A percentile compares a stretch with the other conserved stretches of the same genome.
Evolutionary conservation across 1,284 basidiomycete genomes (phyloP).

Genomic region (Kwoniella shivajii): DNA sequence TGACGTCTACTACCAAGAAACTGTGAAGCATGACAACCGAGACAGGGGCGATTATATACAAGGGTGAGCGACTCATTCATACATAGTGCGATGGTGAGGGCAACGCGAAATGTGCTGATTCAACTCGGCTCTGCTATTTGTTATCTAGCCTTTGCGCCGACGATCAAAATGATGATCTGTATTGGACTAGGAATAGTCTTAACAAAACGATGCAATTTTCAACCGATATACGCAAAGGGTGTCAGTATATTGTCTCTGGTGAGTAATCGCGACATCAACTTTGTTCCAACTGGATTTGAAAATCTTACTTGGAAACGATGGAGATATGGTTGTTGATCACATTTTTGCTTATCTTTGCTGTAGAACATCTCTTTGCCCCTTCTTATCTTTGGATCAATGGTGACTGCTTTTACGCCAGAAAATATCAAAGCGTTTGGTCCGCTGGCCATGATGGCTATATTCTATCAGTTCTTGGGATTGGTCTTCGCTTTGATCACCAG

Average conservation of each 20-base stretch:
- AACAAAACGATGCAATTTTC: constrained; percentile 39
- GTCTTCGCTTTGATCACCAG: constrained; percentile 63
- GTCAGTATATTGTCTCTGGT: constrained; percentile 48
- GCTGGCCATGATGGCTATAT: constrained; percentile 35
- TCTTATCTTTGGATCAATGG: constrained; percentile 75
- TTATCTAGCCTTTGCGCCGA: constrained; percentile 43
- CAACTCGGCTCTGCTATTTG: not conserved
- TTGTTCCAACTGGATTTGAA: not conserved
- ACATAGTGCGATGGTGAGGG: not conserved
- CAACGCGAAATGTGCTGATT: no score
- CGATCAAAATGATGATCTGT: constrained; percentile 46
- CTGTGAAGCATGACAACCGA: constrained; percentile 20
- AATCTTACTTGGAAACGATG: no score
- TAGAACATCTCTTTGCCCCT: constrained; percentile 70
- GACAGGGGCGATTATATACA: constrained; percentile 46
- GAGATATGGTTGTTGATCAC: no score
- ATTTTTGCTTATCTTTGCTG: not conserved
- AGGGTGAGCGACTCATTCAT: constrained; percentile 29
- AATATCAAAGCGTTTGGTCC: constrained; percentile 67
- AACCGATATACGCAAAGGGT: constrained; percentile 39
- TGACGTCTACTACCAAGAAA: not conserved
- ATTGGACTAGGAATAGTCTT: constrained; percentile 43
- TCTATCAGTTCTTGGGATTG: constrained; percentile 40
- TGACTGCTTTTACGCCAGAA: constrained; percentile 68
- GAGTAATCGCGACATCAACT: constrained; percentile 6